These are phyloP conservation scores for Castanea mollissima DNA, from an alignment of 306 rosid genomes.

Conservation along the genomic window DNA sequence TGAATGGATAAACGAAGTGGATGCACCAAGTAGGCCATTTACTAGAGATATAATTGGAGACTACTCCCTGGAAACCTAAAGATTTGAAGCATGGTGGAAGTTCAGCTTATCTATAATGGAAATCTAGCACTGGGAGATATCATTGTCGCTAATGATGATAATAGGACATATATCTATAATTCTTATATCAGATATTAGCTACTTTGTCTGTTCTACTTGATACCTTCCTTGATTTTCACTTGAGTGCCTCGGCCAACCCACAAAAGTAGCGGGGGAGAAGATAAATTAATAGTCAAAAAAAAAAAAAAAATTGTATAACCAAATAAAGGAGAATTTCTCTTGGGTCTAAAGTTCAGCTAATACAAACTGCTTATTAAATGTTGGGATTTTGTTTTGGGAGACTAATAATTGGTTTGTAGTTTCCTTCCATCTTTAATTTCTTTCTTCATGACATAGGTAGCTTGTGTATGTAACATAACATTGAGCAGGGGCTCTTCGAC, in stretches of 20 bases:
- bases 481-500: not conserved
- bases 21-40: constrained; percentile 24
- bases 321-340: not conserved
- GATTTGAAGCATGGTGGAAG: not conserved
- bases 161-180: not conserved
- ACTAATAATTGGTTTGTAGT: too few relatives aligned
- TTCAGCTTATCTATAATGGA: not conserved
- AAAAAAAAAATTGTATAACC: not conserved
- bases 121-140: constrained; percentile 10
- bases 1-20: constrained; percentile 41
- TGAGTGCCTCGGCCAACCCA: not conserved
- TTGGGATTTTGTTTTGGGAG: too few relatives aligned
- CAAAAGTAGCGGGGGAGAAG: not conserved
- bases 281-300: not conserved
- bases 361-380: too few relatives aligned
- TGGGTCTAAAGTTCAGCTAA: too few relatives aligned
- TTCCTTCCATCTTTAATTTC: too few relatives aligned
- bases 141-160: constrained; percentile 18
- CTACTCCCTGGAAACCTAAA: not conserved
- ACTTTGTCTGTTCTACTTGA: not conserved
- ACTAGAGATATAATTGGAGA: constrained; percentile 28
- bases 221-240: constrained; percentile 12
- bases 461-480: too few relatives aligned
- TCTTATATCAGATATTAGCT: not conserved
- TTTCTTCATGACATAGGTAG: not conserved